phyloP scores from a whole-genome alignment of 2,329 filamentous ascomycete genomes.

The Xylariaceae sp. region DNA sequence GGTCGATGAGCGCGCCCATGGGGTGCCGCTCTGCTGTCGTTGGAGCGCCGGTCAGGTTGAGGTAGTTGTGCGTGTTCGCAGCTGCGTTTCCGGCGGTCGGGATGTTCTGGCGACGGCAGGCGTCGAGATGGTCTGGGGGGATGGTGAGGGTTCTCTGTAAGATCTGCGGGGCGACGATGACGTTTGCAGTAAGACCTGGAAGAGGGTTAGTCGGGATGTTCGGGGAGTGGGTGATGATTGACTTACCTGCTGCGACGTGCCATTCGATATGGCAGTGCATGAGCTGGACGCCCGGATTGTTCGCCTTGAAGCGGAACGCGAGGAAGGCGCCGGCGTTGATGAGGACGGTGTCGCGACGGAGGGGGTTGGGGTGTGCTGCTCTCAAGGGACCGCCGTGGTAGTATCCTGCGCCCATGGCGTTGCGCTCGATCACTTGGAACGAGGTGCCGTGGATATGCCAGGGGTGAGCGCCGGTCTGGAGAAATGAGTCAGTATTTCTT shows the following conservation, averaged over 20 bases:
- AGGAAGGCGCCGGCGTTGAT: constrained; percentile 11
- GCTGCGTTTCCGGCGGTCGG: constrained; percentile 12
- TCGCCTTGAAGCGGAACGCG: constrained; percentile 12
- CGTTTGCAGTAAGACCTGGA: constrained; percentile 9
- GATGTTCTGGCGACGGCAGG: constrained; percentile 12
- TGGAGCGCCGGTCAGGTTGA: constrained; percentile 11
- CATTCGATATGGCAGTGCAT: constrained; percentile 18
- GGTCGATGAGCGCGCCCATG: constrained; percentile 8
- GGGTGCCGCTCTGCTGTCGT: constrained; percentile 1
- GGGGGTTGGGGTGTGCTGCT: constrained; percentile 8
- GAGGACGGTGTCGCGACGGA: constrained; percentile 15
- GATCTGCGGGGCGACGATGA: constrained; percentile 12
- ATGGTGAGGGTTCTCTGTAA: constrained; percentile 6
- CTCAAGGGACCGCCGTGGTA: not conserved
- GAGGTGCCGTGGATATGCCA: constrained; percentile 14
- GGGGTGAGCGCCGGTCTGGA: constrained; percentile 9
- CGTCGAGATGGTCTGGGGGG: constrained; percentile 7
- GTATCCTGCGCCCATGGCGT: constrained; percentile 6
- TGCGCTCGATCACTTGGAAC: constrained; percentile 11
- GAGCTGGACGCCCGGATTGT: constrained; percentile 11
- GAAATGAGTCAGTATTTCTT: not conserved
- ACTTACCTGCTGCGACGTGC: constrained; percentile 15
- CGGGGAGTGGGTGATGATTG: not conserved
- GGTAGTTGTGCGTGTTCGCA: not conserved
- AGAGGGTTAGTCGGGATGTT: no score